Conservation (phyloP, 2,329 filamentous ascomycete genomes). For the Coleophoma crateriformis region DNA sequence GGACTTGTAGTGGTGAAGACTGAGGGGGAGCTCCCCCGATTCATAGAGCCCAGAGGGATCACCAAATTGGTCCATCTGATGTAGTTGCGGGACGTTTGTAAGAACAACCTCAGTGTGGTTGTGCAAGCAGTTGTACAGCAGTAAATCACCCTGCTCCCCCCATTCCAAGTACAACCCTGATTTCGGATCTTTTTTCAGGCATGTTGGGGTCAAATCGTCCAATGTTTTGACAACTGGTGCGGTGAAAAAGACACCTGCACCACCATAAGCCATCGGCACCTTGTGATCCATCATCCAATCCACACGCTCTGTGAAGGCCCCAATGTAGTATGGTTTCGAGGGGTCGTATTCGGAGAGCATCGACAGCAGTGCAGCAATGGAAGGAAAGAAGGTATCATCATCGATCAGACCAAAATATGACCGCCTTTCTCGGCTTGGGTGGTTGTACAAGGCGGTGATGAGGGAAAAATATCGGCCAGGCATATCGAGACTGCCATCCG, state of each 20-base stretch:
- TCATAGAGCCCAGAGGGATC: slow-evolving; percentile 27
- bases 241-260: slow-evolving; percentile 25
- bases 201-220: slow-evolving; percentile 9
- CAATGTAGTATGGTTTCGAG: slow-evolving; percentile 22
- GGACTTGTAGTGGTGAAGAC: slow-evolving; percentile 26
- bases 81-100: slow-evolving; percentile 18
- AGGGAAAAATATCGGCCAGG: slow-evolving; percentile 52
- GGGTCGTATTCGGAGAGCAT: slow-evolving; percentile 28
- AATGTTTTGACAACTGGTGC: slow-evolving; percentile 16
- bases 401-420: slow-evolving; percentile 26
- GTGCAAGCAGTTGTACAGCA: slow-evolving; percentile 25
- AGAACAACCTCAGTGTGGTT: slow-evolving; percentile 19
- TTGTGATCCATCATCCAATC: slow-evolving; percentile 21
- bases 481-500: slow-evolving; percentile 48
- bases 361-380: slow-evolving; percentile 15
- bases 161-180: slow-evolving; percentile 14
- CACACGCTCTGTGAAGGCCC: slow-evolving; percentile 24
- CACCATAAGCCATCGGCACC: slow-evolving; percentile 24
- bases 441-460: slow-evolving; percentile 47
- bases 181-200: slow-evolving; percentile 16
- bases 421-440: slow-evolving; percentile 26
- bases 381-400: slow-evolving; percentile 28
- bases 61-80: slow-evolving; percentile 25
- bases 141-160: slow-evolving; percentile 23
- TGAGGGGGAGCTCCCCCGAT: slow-evolving; percentile 19